Conservation (phyloP, 1,284 basidiomycete genomes). For the Malassezia cuniculi region DNA sequence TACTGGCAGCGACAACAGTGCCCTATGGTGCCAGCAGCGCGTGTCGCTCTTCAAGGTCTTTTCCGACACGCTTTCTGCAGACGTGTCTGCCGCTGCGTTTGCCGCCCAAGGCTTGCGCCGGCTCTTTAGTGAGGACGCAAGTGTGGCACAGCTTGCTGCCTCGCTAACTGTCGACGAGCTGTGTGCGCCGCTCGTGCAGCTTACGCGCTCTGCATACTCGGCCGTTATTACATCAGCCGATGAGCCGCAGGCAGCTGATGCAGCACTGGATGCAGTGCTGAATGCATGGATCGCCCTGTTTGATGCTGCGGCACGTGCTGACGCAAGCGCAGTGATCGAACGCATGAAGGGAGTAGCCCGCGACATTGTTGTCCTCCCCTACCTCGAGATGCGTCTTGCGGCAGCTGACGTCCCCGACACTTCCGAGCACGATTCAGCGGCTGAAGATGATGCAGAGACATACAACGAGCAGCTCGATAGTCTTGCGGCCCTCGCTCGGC, state of each 20-base stretch:
- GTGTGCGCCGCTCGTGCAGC: no score
- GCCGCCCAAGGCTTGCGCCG: no score
- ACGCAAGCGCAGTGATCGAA: conserved; percentile 14
- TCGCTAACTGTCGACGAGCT: no score
- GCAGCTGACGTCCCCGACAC: conserved; percentile 16
- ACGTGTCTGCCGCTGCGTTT: no score
- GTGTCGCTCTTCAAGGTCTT: no score
- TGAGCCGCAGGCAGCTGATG: conserved; percentile 1
- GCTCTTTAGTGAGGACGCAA: no score
- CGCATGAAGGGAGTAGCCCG: no score
- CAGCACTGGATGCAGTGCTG: conserved; percentile 5
- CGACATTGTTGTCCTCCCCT: conserved; percentile 26
- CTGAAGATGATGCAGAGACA: conserved; percentile 25
- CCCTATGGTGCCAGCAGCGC: no score
- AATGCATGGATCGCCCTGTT: conserved; percentile 6
- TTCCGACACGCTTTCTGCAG: no score
- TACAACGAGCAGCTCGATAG: conserved; percentile 33
- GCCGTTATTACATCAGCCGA: conserved; percentile 3
- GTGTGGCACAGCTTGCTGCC: no score
- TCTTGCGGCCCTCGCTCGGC: conserved; percentile 27
- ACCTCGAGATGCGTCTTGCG: conserved; percentile 25
- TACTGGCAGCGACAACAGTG: no score
- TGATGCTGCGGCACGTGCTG: neutral
- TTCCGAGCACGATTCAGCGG: conserved; percentile 20
- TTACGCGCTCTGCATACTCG: no score